A percentile compares a stretch with the other conserved stretches of the same genome.
These are phyloP conservation scores for Exophiala sp. DNA, from an alignment of 2,329 filamentous ascomycete genomes.

Conservation along the genomic window DNA sequence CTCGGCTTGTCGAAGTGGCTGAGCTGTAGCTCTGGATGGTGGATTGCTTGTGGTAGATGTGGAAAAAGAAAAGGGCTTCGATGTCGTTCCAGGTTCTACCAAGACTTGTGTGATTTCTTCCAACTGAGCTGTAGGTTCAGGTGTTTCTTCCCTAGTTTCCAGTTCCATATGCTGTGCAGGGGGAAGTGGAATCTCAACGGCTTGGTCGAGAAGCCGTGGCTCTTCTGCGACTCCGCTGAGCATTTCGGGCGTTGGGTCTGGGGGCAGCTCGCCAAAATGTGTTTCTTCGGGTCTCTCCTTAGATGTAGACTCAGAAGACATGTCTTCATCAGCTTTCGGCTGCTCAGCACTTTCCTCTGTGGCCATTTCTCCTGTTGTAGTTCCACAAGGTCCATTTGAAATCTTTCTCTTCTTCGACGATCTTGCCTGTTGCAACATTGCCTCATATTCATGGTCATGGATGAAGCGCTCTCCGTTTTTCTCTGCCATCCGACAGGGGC, in stretches of 20 bases:
- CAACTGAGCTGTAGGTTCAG: slow-evolving; percentile 25
- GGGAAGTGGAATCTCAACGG: slow-evolving; percentile 24
- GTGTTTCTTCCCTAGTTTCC: slow-evolving; percentile 11
- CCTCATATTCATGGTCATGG: slow-evolving; percentile 36
- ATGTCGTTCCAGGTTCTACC: slow-evolving; percentile 23
- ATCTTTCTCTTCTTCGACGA: slow-evolving; percentile 22
- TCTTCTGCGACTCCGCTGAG: not conserved
- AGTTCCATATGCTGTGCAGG: slow-evolving; percentile 22
- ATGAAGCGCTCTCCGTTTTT: slow-evolving; percentile 37
- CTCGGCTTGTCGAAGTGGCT: slow-evolving; percentile 13
- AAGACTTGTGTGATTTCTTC: slow-evolving; percentile 29
- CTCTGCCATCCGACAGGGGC: slow-evolving; percentile 45
- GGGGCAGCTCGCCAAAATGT: slow-evolving; percentile 8
- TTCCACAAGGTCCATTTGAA: slow-evolving; percentile 1
- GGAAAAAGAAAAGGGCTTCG: slow-evolving; percentile 25
- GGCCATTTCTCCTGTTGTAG: not conserved
- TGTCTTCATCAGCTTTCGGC: not conserved
- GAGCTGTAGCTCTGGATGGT: not conserved
- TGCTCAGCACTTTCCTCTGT: not conserved
- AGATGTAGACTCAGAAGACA: not conserved
- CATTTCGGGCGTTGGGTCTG: slow-evolving; percentile 10
- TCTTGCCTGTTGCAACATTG: slow-evolving; percentile 15
- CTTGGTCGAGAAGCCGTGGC: slow-evolving; percentile 19
- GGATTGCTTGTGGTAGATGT: slow-evolving; percentile 23
- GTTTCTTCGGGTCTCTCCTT: not conserved